Evolutionary conservation across 176 grass and related monocot species (phyloP), one percentile per base, ranked within the genome.

Genomic region (Lolium rigidum): DNA sequence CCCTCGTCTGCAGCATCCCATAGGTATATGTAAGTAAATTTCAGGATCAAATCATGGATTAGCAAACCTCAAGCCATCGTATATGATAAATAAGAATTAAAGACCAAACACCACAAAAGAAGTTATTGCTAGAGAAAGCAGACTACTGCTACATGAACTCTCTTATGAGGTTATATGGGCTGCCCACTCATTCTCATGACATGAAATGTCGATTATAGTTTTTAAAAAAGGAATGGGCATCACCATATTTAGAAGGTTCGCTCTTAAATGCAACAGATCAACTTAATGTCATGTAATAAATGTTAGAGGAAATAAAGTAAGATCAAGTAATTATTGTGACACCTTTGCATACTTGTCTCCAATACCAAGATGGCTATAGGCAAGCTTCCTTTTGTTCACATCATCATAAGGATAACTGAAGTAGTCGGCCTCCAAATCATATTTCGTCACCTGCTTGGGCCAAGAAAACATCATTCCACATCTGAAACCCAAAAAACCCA

Each of bases 281-380:
- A 15, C 66, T 82, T 81, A 24, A 76, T 67, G 49, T 76, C 35
- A 86, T 49, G 12, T 80, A 86, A 52, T 24, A 85, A 77, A 78
- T 72, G 13, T 76, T 74, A 28, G 26, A 28, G 26, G 26, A 28
- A 28, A 28, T 28, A 28, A 28, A 28, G 26, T 28, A 28, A 28
- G 26, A 28, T 28, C 26, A 76, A 58, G 16, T 35, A 85, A 75
- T 86, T 74, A 6, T 28, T 50, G 15, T 61, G 20, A 81, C 62
- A 98, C 95, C 95, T 95, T 91, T 80, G 86, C 85, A 90, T 95
- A 98, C 84, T 98, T 98, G 49, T 98, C 93, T 77, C 79, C 37
- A 73, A 93, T 85, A 70, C 89, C 80, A 79, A 91, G 95, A 70
- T 95, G 93, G 73, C 95, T 90, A 63, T 95, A 98, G 87, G 95